Evolutionary conservation across 2,329 filamentous ascomycete genomes (phyloP).

Genomic region (Teratosphaeriaceae sp.): DNA sequence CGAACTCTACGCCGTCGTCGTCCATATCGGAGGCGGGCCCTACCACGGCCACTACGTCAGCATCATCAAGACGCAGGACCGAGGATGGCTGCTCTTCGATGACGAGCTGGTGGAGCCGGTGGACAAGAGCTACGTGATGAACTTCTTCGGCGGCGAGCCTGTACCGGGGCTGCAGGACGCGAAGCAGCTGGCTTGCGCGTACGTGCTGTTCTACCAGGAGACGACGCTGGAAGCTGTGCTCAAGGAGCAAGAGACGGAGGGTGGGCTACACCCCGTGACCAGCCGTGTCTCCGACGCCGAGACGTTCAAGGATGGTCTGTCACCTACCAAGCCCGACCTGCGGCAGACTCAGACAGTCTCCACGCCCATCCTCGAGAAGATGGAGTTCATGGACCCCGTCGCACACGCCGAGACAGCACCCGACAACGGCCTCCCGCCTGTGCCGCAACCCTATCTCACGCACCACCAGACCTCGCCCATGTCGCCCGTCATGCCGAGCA

Average conservation of each 20-base stretch:
- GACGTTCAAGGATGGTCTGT: slow-evolving; percentile 16
- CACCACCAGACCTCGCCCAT: slow-evolving; percentile 28
- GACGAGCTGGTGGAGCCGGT: slow-evolving; percentile 99
- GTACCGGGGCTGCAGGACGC: slow-evolving; percentile 44
- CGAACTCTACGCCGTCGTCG: slow-evolving; percentile 93
- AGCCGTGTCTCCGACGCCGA: slow-evolving; percentile 33
- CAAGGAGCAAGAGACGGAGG: slow-evolving; percentile 79
- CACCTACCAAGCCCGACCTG: slow-evolving; percentile 19
- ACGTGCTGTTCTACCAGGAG: slow-evolving; percentile 97
- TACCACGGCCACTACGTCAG: slow-evolving; percentile 98
- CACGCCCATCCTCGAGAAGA: slow-evolving; percentile 37
- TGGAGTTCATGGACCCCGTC: slow-evolving; percentile 49
- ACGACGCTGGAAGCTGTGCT: slow-evolving; percentile 63
- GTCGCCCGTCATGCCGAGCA: slow-evolving; percentile 46
- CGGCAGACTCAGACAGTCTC: slow-evolving; percentile 30
- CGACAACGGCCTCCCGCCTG: slow-evolving; percentile 11
- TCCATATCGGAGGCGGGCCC: slow-evolving; percentile 93
- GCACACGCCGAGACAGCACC: slow-evolving; percentile 63
- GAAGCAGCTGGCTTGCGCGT: slow-evolving; percentile 71
- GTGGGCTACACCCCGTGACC: slow-evolving; percentile 27
- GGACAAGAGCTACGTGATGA: slow-evolving; percentile 89
- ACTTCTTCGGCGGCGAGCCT: slow-evolving; percentile 87
- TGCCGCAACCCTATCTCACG: slow-evolving; percentile 23
- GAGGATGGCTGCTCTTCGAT: slow-evolving; percentile 93
- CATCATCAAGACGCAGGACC: slow-evolving; percentile 94